Conservation (phyloP, 2,329 filamentous ascomycete species). For the Pseudogymnoascus sp. region DNA sequence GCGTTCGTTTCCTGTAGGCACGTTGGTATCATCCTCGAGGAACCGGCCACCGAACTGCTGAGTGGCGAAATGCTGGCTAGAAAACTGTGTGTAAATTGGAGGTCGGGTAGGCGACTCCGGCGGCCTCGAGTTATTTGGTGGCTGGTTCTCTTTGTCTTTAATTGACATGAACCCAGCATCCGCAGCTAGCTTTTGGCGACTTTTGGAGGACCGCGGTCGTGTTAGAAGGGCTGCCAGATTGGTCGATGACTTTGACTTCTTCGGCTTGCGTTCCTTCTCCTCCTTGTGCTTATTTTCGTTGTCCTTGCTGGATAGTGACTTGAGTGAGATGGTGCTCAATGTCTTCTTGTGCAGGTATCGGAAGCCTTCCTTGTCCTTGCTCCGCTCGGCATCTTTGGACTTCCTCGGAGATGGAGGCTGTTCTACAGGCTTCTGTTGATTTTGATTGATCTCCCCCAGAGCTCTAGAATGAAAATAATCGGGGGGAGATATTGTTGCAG, state of each 20-base stretch:
- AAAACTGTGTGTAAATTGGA: constrained; percentile 78
- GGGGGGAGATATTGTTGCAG: constrained; percentile 34
- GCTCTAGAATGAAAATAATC: constrained; percentile 38
- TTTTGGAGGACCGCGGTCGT: constrained; percentile 67
- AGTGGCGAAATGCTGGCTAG: constrained; percentile 33
- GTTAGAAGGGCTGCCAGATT: constrained; percentile 74
- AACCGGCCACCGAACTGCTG: constrained; percentile 36
- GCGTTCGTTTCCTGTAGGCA: constrained; percentile 29
- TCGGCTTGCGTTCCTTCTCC: constrained; percentile 52
- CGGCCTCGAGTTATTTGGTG: constrained; percentile 47
- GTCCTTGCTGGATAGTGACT: constrained; percentile 37
- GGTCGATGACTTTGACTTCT: constrained; percentile 76
- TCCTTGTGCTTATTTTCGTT: constrained; percentile 35
- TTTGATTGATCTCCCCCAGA: constrained; percentile 52
- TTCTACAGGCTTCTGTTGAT: constrained; percentile 37
- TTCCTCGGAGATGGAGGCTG: constrained; percentile 37
- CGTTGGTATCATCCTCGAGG: constrained; percentile 31
- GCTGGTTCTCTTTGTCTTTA: constrained; percentile 78
- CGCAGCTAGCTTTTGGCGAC: constrained; percentile 47
- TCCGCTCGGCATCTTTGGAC: constrained; percentile 30
- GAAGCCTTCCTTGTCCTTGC: constrained; percentile 29
- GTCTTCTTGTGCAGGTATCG: constrained; percentile 41
- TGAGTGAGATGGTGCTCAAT: constrained; percentile 41
- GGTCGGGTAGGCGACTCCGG: constrained; percentile 38
- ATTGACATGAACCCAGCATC: constrained; percentile 46